Conservation (phyloP, 495 filamentous ascomycete genomes). For the Tuber indicum region DNA sequence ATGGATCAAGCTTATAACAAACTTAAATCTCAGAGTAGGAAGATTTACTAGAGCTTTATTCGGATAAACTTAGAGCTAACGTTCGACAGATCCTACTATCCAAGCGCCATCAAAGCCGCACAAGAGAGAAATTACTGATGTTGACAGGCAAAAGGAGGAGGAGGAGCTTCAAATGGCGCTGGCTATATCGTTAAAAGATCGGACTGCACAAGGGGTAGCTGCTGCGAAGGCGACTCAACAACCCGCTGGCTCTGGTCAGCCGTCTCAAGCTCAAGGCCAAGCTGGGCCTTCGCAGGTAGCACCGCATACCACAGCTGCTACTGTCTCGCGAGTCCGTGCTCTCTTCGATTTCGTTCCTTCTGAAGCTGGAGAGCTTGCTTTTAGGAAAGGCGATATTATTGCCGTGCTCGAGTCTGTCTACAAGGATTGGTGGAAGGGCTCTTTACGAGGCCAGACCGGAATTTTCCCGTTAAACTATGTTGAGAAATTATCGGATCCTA, state of each 20-base stretch:
- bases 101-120: slow-evolving; percentile 87
- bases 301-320: slow-evolving; percentile 82
- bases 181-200: slow-evolving; percentile 84
- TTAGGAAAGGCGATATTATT: slow-evolving; percentile 94
- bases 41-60: slow-evolving; percentile 4
- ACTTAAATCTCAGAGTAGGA: slow-evolving; percentile 67
- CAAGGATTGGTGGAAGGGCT: slow-evolving; percentile 99
- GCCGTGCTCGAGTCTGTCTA: slow-evolving; percentile 95
- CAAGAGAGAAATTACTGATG: slow-evolving; percentile 81
- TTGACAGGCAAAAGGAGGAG: slow-evolving; percentile 91
- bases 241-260: slow-evolving; percentile 28
- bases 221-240: slow-evolving; percentile 42
- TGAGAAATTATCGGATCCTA: slow-evolving; percentile 92
- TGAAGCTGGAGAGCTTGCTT: slow-evolving; percentile 88
- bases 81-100: slow-evolving; percentile 70
- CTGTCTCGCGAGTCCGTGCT: slow-evolving; percentile 87
- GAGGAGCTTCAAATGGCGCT: slow-evolving; percentile 96
- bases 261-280: slow-evolving; percentile 12
- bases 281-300: slow-evolving; percentile 39
- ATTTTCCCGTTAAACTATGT: slow-evolving; percentile 99
- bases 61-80: not conserved
- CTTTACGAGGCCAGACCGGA: slow-evolving; percentile 84
- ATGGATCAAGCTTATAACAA: slow-evolving; percentile 95
- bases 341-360: slow-evolving; percentile 92
- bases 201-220: slow-evolving; percentile 45